Base-by-base conservation (phyloP, 2,329 filamentous ascomycete genomes). In the Talaromyces sp. region DNA sequence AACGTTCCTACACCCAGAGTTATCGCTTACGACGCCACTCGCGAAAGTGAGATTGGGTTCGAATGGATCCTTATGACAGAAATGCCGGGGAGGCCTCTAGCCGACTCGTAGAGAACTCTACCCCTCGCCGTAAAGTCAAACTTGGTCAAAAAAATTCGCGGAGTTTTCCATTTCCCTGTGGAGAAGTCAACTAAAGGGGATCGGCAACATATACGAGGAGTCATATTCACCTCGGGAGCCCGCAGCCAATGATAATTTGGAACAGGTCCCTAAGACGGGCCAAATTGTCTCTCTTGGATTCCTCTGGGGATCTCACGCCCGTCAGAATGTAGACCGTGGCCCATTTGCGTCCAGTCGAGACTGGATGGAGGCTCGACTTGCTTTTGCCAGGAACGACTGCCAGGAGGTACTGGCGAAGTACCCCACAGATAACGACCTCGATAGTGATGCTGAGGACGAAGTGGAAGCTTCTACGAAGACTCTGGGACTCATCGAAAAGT, bases 231-330 rank as follows among this genome's bases (percentile, higher is more conserved):
- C 27, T 31, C 12, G 14, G 34, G 5, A 36, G 4, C 34, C 12
- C 12, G 8, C 28, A 27, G 12, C 3, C 0, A 9, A 14, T n/a
- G 61, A 30, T 42, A 36, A 4, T 36, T 4, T 10, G 14, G 14
- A 36, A 36, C 2, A 36, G 3, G 10, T 58, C 3, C 57, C 59
- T 34, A 36, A 57, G 14, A 61, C 61, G 40, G 63, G 59, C 30
- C 23, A 65, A 53, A 63, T 66, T 61, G 66, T 67, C 50, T 65
- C 64, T 31, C 60, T 62, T 50, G 27, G 61, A 3, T 66, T 64
- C 44, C 63, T 67, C 34, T 64, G 65, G 66, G 59, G 57, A 14
- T 57, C 47, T 16, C 51, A 59, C 27, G 36, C 64, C 50, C 52
- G 27, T 30, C 62, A 64, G 30, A 56, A 64, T 56, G 34, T 65